These are phyloP conservation scores for Tolypocladium nubicola DNA, from an alignment of 2,329 filamentous ascomycete genomes.

Conservation along the genomic window DNA sequence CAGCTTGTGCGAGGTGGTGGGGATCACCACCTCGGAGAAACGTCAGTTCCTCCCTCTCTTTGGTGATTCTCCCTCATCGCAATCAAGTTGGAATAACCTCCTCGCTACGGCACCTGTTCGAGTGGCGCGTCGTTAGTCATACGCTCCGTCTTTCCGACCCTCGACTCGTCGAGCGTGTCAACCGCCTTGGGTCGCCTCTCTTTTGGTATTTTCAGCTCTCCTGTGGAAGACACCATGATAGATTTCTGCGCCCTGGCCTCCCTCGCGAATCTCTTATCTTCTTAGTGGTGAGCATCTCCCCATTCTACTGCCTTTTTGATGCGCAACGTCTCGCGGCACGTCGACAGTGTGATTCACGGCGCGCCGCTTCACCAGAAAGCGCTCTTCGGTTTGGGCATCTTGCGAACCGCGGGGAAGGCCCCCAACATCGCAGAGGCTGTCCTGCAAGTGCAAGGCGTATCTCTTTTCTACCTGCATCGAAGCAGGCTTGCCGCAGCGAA, in stretches of 20 bases:
- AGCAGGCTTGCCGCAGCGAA: background rate
- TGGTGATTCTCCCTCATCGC: background rate
- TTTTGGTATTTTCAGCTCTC: constrained; percentile 11
- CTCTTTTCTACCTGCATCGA: background rate
- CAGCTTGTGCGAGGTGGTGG: background rate
- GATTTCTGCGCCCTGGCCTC: constrained; percentile 23
- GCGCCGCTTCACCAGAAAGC: background rate
- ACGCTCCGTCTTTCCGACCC: background rate
- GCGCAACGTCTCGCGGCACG: background rate
- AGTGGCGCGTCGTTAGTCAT: background rate
- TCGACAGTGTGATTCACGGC: background rate
- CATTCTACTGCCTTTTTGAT: background rate
- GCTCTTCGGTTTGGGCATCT: background rate
- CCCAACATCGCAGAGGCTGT: background rate
- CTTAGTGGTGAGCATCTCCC: constrained; percentile 28
- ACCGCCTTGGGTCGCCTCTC: background rate
- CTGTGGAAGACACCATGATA: constrained; percentile 29
- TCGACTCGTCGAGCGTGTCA: no score
- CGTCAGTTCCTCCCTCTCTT: background rate
- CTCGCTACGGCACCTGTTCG: background rate
- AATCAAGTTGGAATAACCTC: background rate
- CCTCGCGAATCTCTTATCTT: constrained; percentile 21
- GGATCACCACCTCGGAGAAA: background rate
- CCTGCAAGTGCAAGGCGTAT: background rate
- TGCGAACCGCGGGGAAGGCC: background rate